Conservation (phyloP, 352 stramenopile species). For the Globisporangium okanoganense region DNA sequence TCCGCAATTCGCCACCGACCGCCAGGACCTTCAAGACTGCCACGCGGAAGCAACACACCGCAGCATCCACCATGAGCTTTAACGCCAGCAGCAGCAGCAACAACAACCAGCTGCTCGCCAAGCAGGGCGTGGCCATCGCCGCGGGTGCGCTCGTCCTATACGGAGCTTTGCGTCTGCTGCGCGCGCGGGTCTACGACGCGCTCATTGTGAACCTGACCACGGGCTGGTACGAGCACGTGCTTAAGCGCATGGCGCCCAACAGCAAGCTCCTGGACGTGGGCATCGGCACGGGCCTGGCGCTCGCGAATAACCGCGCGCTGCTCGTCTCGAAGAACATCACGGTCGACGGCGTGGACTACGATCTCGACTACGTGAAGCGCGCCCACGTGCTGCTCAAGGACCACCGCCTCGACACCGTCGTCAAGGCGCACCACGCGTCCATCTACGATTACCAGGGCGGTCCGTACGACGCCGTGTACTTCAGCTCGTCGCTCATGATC, state of each 20-base stretch:
- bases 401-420: constrained; percentile 32
- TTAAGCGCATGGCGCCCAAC: constrained; percentile 46
- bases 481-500: constrained; percentile 90
- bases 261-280: constrained; percentile 86
- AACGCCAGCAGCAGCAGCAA: background rate
- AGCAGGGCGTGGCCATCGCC: constrained; percentile 19
- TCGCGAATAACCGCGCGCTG: constrained; percentile 60
- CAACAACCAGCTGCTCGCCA: constrained; percentile 8
- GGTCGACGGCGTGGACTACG: constrained; percentile 89
- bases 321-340: constrained; percentile 64
- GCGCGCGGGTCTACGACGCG: constrained; percentile 84
- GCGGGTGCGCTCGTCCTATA: constrained; percentile 39
- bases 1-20: background rate
- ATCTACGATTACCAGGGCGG: constrained; percentile 74
- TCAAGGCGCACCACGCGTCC: constrained; percentile 71
- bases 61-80: constrained; percentile 6
- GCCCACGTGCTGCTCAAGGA: constrained; percentile 49
- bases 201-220: constrained; percentile 87
- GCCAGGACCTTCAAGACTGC: background rate
- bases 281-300: constrained; percentile 80
- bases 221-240: constrained; percentile 86
- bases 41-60: background rate
- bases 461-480: constrained; percentile 89
- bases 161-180: constrained; percentile 43
- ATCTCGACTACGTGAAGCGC: constrained; percentile 78